Evolutionary conservation across 2,329 filamentous ascomycete species (phyloP), one percentile per base, ranked within the genome.

Genomic region (Thelonectria rubi): DNA sequence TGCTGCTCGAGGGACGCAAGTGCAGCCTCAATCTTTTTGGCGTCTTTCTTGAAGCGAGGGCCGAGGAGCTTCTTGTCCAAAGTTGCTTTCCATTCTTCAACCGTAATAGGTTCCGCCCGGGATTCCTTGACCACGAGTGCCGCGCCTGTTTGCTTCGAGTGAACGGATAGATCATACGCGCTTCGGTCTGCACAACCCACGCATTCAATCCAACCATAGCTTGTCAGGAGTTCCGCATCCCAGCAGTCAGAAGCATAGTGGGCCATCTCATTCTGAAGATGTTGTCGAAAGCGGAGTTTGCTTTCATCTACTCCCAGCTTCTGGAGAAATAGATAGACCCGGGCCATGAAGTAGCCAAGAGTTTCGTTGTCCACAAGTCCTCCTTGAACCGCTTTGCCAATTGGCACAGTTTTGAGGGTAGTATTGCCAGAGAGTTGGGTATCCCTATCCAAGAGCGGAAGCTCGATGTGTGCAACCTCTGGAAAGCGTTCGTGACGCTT

Each of bases 181-280:
- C 92, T 97, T 72, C 95, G 88, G 77, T 97, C 94, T 63, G 95
- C 95, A 78, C 95, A 98, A 65, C 95, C 95, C 72, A 98, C 94
- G 77, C 94, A 98, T 82, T 99, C 95, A 65, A 98, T 92, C 95
- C 95, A 99, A 76, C 95, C 95, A 73, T 94, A 94, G 64, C 91
- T 94, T 60, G 92, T 98, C 65, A 91, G 83, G 56, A 99, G 82
- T 78, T 99, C 95, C 14, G 93, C 94, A 78, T 99, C 95, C 94
- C 95, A 98, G 82, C 95, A 99, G 81, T 99, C 95, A 58, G 89
- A 86, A 48, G 95, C 95, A 76, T 99, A 99, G 80, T 99, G 95
- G 15, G 95, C 86, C 84, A 87, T 87, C 74, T 87, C 85, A 71
- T 87, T 87, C 62, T 80, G 81, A 94, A 99, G 97, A 80, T 99